These are phyloP conservation scores for Alternaria panax DNA, from an alignment of 2,329 filamentous ascomycete genomes.

Conservation along the genomic window DNA sequence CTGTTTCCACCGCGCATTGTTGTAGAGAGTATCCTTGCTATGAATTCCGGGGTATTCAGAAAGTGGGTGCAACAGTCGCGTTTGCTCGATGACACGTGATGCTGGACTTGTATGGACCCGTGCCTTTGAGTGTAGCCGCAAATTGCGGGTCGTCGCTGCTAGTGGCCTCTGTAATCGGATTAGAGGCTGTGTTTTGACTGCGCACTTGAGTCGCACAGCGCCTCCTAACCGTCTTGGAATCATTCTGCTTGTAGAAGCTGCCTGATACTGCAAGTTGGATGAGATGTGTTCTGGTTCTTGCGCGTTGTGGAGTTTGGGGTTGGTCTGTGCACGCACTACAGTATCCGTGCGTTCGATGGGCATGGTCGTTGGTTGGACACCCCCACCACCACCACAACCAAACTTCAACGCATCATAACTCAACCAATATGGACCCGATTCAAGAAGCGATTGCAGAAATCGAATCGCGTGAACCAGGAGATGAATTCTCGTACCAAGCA, in stretches of 20 bases:
- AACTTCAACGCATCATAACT: too few species aligned
- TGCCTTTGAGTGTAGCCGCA: conserved; percentile 19
- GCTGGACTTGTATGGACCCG: conserved; percentile 16
- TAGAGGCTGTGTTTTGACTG: conserved; percentile 3
- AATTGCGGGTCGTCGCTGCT: conserved; percentile 15
- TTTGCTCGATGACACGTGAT: conserved; percentile 28
- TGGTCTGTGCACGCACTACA: conserved; percentile 12
- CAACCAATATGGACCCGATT: too few species aligned
- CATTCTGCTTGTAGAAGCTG: conserved; percentile 8
- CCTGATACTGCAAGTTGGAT: neutral
- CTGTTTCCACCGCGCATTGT: neutral
- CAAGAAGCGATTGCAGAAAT: too few species aligned
- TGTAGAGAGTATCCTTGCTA: neutral
- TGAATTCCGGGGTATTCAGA: neutral
- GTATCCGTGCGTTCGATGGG: too few species aligned
- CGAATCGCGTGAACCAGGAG: too few species aligned
- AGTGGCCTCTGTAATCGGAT: conserved; percentile 6
- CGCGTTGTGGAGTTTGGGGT: conserved; percentile 6
- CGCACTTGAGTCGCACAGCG: conserved; percentile 6
- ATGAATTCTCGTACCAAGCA: too few species aligned
- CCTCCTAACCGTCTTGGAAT: conserved; percentile 18
- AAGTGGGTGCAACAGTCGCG: neutral
- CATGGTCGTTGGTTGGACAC: too few species aligned
- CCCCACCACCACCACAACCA: too few species aligned
- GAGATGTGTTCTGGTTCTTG: conserved; percentile 1